A percentile compares a stretch with the other conserved stretches of the same genome.
These are phyloP conservation scores for Volvox africanus DNA, from an alignment of 139 green algal genomes.

Conservation along the genomic window DNA sequence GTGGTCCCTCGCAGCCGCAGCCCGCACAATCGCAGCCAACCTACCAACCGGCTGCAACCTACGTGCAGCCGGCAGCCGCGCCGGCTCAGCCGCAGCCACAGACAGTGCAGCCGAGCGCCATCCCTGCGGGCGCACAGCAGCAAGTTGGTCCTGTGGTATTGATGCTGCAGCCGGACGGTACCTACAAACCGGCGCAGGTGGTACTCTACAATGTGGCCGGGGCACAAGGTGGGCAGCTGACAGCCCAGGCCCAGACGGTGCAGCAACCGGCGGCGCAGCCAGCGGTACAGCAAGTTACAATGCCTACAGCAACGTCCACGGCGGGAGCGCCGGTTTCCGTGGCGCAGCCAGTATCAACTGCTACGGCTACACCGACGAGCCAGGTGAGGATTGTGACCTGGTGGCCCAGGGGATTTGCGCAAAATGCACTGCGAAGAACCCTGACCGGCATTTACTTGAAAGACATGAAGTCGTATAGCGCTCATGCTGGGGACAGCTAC, in stretches of 20 bases:
- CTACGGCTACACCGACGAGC: neutral
- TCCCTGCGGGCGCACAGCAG: neutral
- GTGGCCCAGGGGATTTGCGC: neutral
- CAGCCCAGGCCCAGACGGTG: neutral
- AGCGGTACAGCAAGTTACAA: conserved; percentile 11
- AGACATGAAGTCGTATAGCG: too few species aligned
- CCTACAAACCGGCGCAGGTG: conserved; percentile 46
- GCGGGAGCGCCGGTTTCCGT: neutral
- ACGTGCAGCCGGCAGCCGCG: neutral
- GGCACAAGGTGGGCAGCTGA: neutral
- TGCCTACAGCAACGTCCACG: neutral
- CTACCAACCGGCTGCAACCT: neutral
- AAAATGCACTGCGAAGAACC: neutral
- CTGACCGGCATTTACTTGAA: too few species aligned
- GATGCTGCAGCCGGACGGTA: conserved; percentile 47
- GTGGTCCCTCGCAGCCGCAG: neutral
- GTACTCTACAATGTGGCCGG: neutral
- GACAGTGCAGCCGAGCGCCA: neutral
- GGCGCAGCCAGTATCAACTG: neutral
- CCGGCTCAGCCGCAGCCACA: neutral
- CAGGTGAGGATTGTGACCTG: neutral
- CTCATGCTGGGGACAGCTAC: too few species aligned
- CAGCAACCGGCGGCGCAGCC: conserved; percentile 14
- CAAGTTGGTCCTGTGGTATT: conserved; percentile 39
- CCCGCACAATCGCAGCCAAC: neutral